These are phyloP conservation scores for Wickerhamomyces subpelliculosus DNA, from an alignment of 805 yeast genomes.

Conservation along the genomic window DNA sequence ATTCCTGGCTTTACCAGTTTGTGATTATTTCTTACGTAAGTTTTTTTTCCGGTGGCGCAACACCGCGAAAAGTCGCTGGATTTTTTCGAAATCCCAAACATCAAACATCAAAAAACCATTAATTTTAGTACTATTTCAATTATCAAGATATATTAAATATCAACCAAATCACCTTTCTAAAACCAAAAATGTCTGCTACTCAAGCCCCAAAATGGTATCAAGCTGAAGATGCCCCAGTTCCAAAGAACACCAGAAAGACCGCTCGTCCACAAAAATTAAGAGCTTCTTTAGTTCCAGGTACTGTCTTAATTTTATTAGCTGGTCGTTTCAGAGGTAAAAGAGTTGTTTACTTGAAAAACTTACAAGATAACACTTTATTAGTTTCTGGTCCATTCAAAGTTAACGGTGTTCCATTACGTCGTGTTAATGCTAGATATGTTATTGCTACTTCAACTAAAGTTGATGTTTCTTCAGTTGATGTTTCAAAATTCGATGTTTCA, in stretches of 20 bases:
- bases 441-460: slow-evolving; percentile 97
- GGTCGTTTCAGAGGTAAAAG: slow-evolving; percentile 99
- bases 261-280: slow-evolving; percentile 92
- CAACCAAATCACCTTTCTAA: slow-evolving; percentile 1
- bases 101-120: background rate
- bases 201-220: slow-evolving; percentile 91
- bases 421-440: slow-evolving; percentile 98
- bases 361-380: slow-evolving; percentile 96
- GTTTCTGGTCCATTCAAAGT: slow-evolving; percentile 99
- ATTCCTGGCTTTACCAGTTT: no score
- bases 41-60: background rate
- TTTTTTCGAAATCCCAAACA: background rate
- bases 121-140: no score
- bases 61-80: background rate
- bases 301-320: slow-evolving; percentile 94
- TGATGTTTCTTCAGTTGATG: slow-evolving; percentile 71
- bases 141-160: no score
- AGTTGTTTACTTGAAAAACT: slow-evolving; percentile 93
- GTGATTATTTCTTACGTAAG: no score
- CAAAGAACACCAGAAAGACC: slow-evolving; percentile 86
- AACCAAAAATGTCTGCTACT: slow-evolving; percentile 15
- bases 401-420: slow-evolving; percentile 99
- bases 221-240: slow-evolving; percentile 83
- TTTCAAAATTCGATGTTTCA: slow-evolving; percentile 84
- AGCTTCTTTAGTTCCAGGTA: slow-evolving; percentile 94